Evolutionary conservation across 352 stramenopile species (phyloP).

Genomic region (Globisporangium barbulae): DNA sequence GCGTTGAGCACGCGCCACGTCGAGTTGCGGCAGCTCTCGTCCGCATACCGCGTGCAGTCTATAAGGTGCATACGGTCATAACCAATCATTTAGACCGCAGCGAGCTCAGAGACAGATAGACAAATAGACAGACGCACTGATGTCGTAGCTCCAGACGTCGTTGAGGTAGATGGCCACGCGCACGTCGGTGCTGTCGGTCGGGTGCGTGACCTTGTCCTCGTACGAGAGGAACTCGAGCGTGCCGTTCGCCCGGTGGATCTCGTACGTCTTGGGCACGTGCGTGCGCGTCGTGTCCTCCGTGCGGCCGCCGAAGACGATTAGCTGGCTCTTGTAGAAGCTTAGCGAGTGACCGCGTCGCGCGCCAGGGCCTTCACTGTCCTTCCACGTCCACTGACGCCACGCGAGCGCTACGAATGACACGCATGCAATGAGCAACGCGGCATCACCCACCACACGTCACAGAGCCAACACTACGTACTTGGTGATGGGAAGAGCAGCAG

Average conservation of each 20-base stretch:
- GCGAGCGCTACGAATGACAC: slow-evolving; percentile 11
- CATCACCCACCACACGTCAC: background rate
- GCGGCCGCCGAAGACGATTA: slow-evolving; percentile 92
- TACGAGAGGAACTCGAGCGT: slow-evolving; percentile 88
- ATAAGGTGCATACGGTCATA: background rate
- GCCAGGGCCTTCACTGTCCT: slow-evolving; percentile 48
- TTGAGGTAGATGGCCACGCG: slow-evolving; percentile 92
- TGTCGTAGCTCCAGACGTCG: slow-evolving; percentile 95
- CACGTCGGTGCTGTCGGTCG: slow-evolving; percentile 41
- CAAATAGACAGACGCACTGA: slow-evolving; percentile 43
- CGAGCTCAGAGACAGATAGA: background rate
- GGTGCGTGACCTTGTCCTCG: slow-evolving; percentile 75
- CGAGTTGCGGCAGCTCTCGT: slow-evolving; percentile 76
- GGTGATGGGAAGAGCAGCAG: background rate
- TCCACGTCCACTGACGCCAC: slow-evolving; percentile 89
- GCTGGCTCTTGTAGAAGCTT: slow-evolving; percentile 72
- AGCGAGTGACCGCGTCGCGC: slow-evolving; percentile 85
- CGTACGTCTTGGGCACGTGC: slow-evolving; percentile 92
- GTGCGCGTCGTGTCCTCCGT: slow-evolving; percentile 83
- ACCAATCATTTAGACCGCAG: no score
- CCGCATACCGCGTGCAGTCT: slow-evolving; percentile 86
- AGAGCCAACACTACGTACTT: background rate
- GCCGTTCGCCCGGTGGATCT: slow-evolving; percentile 76
- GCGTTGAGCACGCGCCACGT: slow-evolving; percentile 85
- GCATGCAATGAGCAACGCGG: background rate